Evolutionary conservation across 2,329 filamentous ascomycete genomes (phyloP), one percentile per base, ranked within the genome.

Genomic region (Scedosporium boydii): DNA sequence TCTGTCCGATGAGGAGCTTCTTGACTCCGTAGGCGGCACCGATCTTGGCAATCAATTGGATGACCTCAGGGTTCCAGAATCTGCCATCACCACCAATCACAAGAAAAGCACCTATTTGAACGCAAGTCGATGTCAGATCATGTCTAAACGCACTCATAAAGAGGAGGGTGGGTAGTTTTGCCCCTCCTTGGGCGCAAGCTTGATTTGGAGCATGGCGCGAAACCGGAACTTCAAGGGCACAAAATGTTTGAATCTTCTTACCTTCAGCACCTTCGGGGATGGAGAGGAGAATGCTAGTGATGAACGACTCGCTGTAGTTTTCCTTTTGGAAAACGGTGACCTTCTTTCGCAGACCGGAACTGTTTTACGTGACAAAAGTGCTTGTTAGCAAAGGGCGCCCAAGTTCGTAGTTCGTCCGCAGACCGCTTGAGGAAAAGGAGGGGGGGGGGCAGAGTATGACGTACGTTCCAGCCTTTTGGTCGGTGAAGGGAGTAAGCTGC

Each of bases 381-480:
- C 12, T 16, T 2, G 53, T 57, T 14, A 57, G 29, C 23, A 57
- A 53, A 53, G 7, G 23, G 48, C 16, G 18, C 48, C 48, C 48
- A 53, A 53, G 23, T 18, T 29, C 6, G 21, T 26, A 53, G 23
- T 18, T 29, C 6, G 21, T 26, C 23, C 23, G 38, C n/a, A 14
- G 59, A 63, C n/a, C 14, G 34, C 58, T 23, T 60, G 61, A 48
- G 58, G 63, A 57, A 38, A 41, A 57, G 66, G 66, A 58, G 67
- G 67, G 71, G 69, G 70, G 67, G 70, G 72, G 72, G 72, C 70
- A 72, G 66, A 65, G 65, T 65, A 67, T 68, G 69, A 92, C 93
- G 78, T 87, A 97, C 93, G 93, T 98, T 85, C 93, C 93, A 67
- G 93, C 92, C 84, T 99, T 99, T 85, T 99, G 95, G 84, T 98